These are phyloP conservation scores for Chrysoporthe puriensis DNA, from an alignment of 2,329 filamentous ascomycete genomes.

Conservation along the genomic window DNA sequence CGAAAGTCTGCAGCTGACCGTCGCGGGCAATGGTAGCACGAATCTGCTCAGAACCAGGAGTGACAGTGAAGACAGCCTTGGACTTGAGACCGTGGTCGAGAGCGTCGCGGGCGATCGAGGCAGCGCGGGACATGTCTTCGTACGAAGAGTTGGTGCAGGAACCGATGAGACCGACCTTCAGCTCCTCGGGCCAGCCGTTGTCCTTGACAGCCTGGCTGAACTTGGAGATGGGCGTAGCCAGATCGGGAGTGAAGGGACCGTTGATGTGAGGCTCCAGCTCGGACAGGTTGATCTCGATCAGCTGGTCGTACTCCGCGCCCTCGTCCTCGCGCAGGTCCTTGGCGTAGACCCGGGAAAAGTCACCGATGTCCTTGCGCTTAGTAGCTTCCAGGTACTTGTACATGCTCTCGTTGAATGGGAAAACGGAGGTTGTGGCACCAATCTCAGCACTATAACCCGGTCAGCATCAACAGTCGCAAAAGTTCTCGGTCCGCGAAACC, in stretches of 20 bases:
- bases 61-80: constrained; percentile 92
- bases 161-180: constrained; percentile 96
- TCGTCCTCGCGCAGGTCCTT: constrained; percentile 85
- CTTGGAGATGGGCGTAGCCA: constrained; percentile 96
- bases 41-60: constrained; percentile 96
- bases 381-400: constrained; percentile 93
- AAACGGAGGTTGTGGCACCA: constrained; percentile 87
- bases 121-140: constrained; percentile 91
- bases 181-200: constrained; percentile 94
- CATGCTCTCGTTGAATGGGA: constrained; percentile 98
- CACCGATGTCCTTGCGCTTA: constrained; percentile 87
- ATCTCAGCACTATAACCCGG: constrained; percentile 60
- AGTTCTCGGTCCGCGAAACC: too few relatives aligned
- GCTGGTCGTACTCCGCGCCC: constrained; percentile 91
- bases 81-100: constrained; percentile 91
- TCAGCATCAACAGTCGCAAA: not conserved
- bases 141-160: constrained; percentile 94
- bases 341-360: constrained; percentile 84
- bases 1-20: constrained; percentile 89
- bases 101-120: constrained; percentile 89
- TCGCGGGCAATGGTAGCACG: constrained; percentile 90
- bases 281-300: constrained; percentile 94
- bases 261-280: constrained; percentile 98
- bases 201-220: constrained; percentile 92
- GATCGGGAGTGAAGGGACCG: constrained; percentile 97